Percentiles rank a stretch among this genome's conserved stretches.
Conservation (phyloP, 1,284 basidiomycete genomes). For the Trametes polyzona region DNA sequence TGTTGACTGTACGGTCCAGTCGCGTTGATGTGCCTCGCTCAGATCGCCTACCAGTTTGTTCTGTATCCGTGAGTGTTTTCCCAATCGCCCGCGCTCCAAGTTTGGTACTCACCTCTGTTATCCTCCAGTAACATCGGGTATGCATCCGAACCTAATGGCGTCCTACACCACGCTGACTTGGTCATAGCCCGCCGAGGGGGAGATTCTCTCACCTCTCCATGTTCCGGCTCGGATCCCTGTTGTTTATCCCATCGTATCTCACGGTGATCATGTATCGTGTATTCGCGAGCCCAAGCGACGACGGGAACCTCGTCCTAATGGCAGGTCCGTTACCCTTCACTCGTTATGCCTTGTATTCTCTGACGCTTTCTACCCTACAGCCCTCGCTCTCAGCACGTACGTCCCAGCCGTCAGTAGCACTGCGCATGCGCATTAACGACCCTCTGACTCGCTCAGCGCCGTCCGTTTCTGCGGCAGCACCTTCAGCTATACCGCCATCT, state of each 20-base stretch:
- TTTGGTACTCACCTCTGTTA: background rate
- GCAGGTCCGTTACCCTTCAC: slow-evolving; percentile 64
- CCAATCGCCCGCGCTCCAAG: background rate
- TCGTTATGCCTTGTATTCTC: no score
- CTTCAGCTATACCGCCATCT: slow-evolving; percentile 78
- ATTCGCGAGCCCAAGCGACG: slow-evolving; percentile 62
- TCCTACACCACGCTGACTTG: background rate
- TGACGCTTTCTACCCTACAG: no score
- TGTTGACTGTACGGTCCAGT: slow-evolving; percentile 45
- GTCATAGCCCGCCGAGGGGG: slow-evolving; percentile 63
- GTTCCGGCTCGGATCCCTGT: slow-evolving; percentile 78
- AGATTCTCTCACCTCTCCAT: slow-evolving; percentile 84
- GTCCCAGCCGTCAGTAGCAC: no score
- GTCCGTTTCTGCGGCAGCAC: slow-evolving; percentile 77
- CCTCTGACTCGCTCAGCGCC: slow-evolving; percentile 48
- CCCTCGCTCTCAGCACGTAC: background rate
- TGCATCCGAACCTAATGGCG: background rate
- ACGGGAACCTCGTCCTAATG: slow-evolving; percentile 75
- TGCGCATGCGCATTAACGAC: no score
- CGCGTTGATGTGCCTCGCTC: slow-evolving; percentile 79
- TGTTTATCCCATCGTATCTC: slow-evolving; percentile 81
- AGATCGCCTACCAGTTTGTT: slow-evolving; percentile 83
- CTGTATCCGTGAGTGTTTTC: slow-evolving; percentile 72
- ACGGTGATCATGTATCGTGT: slow-evolving; percentile 71
- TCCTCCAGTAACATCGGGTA: slow-evolving; percentile 27